These are phyloP conservation scores for Cavenderia fasciculata DNA, from an alignment of 78 protist species.

Conservation along the genomic window DNA sequence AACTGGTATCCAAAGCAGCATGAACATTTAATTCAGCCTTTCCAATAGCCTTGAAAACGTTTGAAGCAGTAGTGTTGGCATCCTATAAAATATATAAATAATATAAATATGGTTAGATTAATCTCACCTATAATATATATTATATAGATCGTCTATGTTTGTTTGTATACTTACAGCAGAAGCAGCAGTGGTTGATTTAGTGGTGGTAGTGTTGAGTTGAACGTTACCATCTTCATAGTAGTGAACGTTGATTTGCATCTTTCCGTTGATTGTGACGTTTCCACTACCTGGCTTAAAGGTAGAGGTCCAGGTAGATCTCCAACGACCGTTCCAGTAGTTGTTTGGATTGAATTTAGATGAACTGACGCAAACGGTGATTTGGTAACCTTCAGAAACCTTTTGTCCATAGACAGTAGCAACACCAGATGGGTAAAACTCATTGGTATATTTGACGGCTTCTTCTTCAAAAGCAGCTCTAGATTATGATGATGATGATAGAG, in stretches of 20 bases:
- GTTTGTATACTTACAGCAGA: conserved; percentile 34
- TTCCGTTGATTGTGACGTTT: conserved; percentile 51
- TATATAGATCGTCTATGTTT: too few relatives aligned
- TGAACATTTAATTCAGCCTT: conserved; percentile 71
- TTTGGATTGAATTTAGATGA: conserved; percentile 64
- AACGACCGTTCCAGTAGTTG: conserved; percentile 84
- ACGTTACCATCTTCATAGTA: conserved; percentile 88
- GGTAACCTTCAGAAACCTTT: conserved; percentile 55
- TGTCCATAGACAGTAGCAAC: conserved; percentile 44
- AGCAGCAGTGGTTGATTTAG: conserved; percentile 43
- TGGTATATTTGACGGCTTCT: conserved; percentile 39
- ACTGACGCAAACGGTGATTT: conserved; percentile 62
- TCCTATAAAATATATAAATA: conserved; percentile 14
- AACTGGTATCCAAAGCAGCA: conserved; percentile 59
- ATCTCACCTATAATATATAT: too few relatives aligned
- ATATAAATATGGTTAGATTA: not conserved
- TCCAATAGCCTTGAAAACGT: conserved; percentile 67
- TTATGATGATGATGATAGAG: too few relatives aligned
- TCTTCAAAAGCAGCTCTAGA: conserved; percentile 71
- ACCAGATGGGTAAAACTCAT: conserved; percentile 71
- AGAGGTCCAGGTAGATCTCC: conserved; percentile 84
- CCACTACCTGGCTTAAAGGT: conserved; percentile 34
- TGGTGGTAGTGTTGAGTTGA: conserved; percentile 80
- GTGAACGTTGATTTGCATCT: conserved; percentile 79
- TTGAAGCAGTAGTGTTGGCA: conserved; percentile 58